Evolutionary conservation across 1,284 basidiomycete genomes (phyloP).

Genomic region (Wallemia mellicola): DNA sequence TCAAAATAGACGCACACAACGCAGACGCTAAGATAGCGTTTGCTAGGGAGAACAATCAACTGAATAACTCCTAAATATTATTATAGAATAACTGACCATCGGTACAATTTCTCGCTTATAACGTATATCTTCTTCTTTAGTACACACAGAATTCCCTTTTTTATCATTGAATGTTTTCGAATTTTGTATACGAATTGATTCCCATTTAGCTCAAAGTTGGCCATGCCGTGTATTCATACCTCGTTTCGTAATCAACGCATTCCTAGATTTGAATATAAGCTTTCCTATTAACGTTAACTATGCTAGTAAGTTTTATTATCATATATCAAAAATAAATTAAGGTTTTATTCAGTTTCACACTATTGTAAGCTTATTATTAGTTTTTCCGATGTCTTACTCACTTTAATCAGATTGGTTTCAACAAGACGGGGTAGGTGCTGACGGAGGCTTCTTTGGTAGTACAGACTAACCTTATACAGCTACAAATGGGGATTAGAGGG

Average conservation of each 20-base stretch:
- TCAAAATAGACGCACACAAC: neutral
- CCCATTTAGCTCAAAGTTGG: neutral
- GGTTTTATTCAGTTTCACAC: neutral
- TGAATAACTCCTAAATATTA: neutral
- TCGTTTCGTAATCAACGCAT: neutral
- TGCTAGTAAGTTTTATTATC: neutral
- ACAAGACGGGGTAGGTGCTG: neutral
- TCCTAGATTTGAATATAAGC: no score
- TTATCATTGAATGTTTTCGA: neutral
- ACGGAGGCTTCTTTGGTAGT: neutral
- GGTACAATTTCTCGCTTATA: no score
- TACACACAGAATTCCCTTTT: neutral
- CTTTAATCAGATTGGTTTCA: neutral
- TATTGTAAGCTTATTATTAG: neutral
- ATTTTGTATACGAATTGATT: neutral
- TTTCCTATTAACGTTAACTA: neutral
- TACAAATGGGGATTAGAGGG: neutral
- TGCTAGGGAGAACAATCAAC: neutral
- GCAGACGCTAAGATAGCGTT: neutral
- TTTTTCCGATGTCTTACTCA: neutral
- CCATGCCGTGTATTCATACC: neutral
- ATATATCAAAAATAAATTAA: neutral
- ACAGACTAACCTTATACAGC: neutral
- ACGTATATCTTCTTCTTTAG: neutral
- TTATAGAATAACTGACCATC: neutral